Base-by-base conservation (phyloP, 2,329 filamentous ascomycete species). In the Chaetomiaceae sp. region DNA sequence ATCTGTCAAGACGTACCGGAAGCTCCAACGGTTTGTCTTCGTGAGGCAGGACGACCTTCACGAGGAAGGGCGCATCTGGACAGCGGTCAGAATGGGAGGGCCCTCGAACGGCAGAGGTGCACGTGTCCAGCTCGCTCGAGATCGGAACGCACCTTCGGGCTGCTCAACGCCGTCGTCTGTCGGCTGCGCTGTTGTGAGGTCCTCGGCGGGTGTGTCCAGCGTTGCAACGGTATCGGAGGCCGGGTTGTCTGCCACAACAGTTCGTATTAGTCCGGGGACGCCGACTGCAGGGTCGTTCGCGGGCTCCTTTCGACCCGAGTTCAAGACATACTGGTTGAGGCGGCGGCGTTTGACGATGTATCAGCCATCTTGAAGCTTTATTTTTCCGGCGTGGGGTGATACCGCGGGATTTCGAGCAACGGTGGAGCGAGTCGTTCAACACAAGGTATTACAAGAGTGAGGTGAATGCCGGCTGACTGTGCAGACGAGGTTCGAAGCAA, bases 11-110 rank as follows among this genome's bases (percentile, higher is more conserved):
- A 71, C 78, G 68, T 68, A 94, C 89, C 79, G 88, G 90, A 58
- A 96, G 82, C 64, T 90, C 81, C 60, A 94, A 86, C 68, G 87
- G 83, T 58, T 81, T 78, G 14, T 26, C 10, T 58, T 83, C 79
- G 63, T 90, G 84, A 45, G 91, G 91, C 48, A 96, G 79, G 65
- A 85, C 79, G 60, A 97, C 81, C 51, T 81, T 86, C 61, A 96
- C 61, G 50, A 73, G 72, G 58, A 80, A 73, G 42, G 81, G 67
- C 47, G 75, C 75, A 67, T 73, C 59, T 61, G 37, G 2, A n/a
- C n/a, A 41, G 33, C 39, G 11, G 22, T 40, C 15, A 29, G 36
- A 22, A 9, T 36, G 32, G 22, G 22, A 30, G 19, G 37, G 22
- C 24, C 22, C 22, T 5, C n/a, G n/a, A n/a, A 29, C 18, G 12